Percentiles rank a stretch among this genome's conserved stretches.
These are phyloP conservation scores for Thraustochytrium sp. DNA, from an alignment of 352 stramenopile genomes.

Conservation along the genomic window DNA sequence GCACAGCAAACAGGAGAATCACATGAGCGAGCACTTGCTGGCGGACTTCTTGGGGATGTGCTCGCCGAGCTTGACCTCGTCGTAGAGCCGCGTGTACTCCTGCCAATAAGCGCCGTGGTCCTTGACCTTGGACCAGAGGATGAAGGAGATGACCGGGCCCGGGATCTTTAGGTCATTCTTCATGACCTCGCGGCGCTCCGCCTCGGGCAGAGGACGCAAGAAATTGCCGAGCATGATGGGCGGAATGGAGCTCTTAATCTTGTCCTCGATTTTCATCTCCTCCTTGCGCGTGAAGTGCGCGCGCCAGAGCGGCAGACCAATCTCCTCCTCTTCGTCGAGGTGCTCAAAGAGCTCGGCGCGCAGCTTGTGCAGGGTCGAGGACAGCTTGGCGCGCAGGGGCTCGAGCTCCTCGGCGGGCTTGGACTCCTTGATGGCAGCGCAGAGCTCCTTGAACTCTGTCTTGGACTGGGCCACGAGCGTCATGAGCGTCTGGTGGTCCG, in stretches of 20 bases:
- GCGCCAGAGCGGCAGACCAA: constrained; percentile 38
- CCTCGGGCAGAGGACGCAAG: background rate
- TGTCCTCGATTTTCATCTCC: background rate
- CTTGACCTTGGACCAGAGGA: constrained; percentile 32
- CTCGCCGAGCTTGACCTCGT: background rate
- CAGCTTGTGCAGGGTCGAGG: background rate
- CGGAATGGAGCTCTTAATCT: constrained; percentile 10
- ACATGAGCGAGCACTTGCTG: no score
- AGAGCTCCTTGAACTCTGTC: background rate
- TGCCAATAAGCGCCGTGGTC: constrained; percentile 13
- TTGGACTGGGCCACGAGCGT: background rate
- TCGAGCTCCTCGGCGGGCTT: background rate
- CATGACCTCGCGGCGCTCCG: background rate
- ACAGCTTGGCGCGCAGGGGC: background rate
- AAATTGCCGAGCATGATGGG: constrained; percentile 12
- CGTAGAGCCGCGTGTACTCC: background rate
- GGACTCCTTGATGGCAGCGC: background rate
- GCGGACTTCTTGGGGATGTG: no score
- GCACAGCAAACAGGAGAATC: no score
- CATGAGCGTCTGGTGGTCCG: constrained; percentile 38
- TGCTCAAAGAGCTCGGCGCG: constrained; percentile 16
- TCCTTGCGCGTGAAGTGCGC: constrained; percentile 31
- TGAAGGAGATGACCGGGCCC: background rate
- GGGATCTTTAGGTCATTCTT: constrained; percentile 31
- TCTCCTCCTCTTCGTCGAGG: constrained; percentile 37